Conservation (phyloP, 257 asterid species). For the Solanum habrochaites region DNA sequence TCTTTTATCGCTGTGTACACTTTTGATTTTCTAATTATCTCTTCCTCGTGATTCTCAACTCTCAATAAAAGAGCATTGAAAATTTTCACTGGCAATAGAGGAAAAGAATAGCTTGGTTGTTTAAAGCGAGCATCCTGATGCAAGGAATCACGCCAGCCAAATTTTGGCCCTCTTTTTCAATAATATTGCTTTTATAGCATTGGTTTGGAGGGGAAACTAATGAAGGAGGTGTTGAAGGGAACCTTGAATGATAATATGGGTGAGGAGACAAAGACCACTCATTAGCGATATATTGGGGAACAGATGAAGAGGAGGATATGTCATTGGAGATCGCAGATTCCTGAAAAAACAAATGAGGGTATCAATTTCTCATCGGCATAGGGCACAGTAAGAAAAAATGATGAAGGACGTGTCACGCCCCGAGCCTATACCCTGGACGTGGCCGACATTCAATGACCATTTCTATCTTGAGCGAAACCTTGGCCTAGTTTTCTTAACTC, state of each 20-base stretch:
- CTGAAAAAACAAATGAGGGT: conserved; percentile 46
- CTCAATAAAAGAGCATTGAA: conserved; percentile 16
- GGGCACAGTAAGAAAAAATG: neutral
- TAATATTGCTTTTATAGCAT: conserved; percentile 29
- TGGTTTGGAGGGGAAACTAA: conserved; percentile 6
- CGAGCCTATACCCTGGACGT: too few species aligned
- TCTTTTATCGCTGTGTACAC: conserved; percentile 67
- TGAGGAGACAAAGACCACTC: conserved; percentile 29
- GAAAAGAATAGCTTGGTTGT: conserved; percentile 43
- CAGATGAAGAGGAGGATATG: conserved; percentile 33
- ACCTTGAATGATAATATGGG: conserved; percentile 41
- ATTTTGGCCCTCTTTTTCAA: conserved; percentile 8
- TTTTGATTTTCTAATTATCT: conserved; percentile 62
- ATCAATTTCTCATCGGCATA: conserved; percentile 33
- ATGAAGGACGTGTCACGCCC: too few species aligned
- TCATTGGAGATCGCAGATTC: too few species aligned
- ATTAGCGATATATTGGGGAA: conserved; percentile 3
- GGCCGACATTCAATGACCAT: too few species aligned
- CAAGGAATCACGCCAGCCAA: conserved; percentile 22
- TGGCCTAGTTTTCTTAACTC: too few species aligned
- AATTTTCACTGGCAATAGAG: conserved; percentile 26
- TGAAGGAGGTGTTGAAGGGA: conserved; percentile 48
- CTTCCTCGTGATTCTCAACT: conserved; percentile 54
- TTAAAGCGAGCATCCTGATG: conserved; percentile 11
- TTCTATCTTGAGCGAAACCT: too few species aligned